A percentile compares a stretch with the other conserved stretches of the same genome.
Conservation (phyloP, 116 monocot species). For the Iris pallida region DNA sequence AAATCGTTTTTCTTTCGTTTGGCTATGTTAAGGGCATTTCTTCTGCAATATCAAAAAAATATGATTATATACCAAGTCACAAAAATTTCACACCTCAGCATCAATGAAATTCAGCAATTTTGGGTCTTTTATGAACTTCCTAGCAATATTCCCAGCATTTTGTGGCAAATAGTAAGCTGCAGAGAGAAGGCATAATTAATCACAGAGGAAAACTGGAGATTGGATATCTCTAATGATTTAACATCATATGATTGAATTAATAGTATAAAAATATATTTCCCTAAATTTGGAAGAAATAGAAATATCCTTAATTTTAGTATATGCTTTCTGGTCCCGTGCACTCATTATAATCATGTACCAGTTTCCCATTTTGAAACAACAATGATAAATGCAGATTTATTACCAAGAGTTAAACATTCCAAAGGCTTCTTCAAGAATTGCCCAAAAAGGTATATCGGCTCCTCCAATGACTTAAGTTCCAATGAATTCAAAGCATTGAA, state of each 20-base stretch:
- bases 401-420: slow-evolving; percentile 95
- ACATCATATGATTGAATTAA: too few relatives aligned
- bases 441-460: slow-evolving; percentile 91
- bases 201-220: neutral
- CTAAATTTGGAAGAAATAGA: too few relatives aligned
- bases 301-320: too few relatives aligned
- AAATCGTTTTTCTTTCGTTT: too few relatives aligned
- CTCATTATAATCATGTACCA: too few relatives aligned
- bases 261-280: too few relatives aligned
- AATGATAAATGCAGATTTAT: neutral
- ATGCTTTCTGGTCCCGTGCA: too few relatives aligned
- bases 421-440: slow-evolving; percentile 91
- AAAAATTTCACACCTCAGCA: slow-evolving; percentile 71
- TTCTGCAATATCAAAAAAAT: neutral
- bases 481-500: slow-evolving; percentile 90
- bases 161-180: slow-evolving; percentile 95
- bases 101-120: slow-evolving; percentile 87
- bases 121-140: slow-evolving; percentile 81
- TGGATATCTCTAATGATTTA: neutral
- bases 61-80: neutral
- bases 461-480: slow-evolving; percentile 96
- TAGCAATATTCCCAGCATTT: slow-evolving; percentile 89
- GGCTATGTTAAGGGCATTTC: too few relatives aligned
- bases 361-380: too few relatives aligned
- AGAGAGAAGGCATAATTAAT: slow-evolving; percentile 11